A percentile compares a stretch with the other conserved stretches of the same genome.
Evolutionary conservation across 805 yeast species (phyloP).

Genomic region (Yamadazyma scolyti): DNA sequence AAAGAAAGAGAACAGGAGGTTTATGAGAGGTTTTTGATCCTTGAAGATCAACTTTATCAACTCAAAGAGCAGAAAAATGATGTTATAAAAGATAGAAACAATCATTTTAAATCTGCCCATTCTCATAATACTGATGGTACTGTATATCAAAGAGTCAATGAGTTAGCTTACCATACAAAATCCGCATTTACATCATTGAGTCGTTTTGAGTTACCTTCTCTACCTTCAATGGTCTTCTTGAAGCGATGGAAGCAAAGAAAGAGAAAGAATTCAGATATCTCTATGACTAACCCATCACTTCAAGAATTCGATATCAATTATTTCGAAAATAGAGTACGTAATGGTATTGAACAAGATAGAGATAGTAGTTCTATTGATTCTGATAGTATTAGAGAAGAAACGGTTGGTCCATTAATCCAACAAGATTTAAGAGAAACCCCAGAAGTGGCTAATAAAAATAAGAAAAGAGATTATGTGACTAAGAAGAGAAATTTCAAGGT

Average conservation of each 20-base stretch:
- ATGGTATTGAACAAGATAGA: constrained; percentile 17
- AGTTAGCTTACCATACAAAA: constrained; percentile 26
- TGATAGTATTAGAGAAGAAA: constrained; percentile 2
- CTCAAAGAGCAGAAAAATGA: constrained; percentile 38
- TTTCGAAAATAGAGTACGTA: constrained; percentile 36
- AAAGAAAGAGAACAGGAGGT: constrained; percentile 57
- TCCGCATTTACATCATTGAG: constrained; percentile 19
- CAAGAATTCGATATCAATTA: constrained; percentile 26
- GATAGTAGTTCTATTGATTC: constrained; percentile 6
- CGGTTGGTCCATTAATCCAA: constrained; percentile 2
- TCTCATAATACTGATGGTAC: constrained; percentile 7
- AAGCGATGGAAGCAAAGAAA: constrained; percentile 12
- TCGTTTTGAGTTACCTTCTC: constrained; percentile 37
- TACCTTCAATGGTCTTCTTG: constrained; percentile 35
- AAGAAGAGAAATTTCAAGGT: constrained; percentile 35
- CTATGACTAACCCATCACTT: constrained; percentile 7
- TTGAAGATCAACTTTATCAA: constrained; percentile 69
- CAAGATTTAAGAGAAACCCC: no score
- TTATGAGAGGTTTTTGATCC: constrained; percentile 51
- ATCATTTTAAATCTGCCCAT: not conserved
- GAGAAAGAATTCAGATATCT: constrained; percentile 9
- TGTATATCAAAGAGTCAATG: constrained; percentile 16
- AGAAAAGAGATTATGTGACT: constrained; percentile 47
- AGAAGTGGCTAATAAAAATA: constrained; percentile 19
- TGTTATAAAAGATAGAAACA: constrained; percentile 7